Evolutionary conservation across 257 asterid species (phyloP).

Genomic region (Solanum corneliomulleri): DNA sequence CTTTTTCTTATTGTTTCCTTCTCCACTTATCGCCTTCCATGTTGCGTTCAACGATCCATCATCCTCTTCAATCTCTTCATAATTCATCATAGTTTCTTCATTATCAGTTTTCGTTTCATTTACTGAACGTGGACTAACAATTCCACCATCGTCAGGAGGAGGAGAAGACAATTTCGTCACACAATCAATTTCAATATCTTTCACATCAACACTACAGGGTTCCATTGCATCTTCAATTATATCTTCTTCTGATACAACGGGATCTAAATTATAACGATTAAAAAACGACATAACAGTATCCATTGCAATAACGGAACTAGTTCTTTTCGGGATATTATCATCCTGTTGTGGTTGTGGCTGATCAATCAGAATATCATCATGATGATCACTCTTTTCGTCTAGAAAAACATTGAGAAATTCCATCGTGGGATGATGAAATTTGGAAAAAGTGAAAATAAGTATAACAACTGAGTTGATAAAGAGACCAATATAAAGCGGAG

Average conservation of each 20-base stretch:
- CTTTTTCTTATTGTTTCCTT: slow-evolving; percentile 1
- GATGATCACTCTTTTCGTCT: background rate
- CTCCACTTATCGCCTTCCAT: slow-evolving; percentile 47
- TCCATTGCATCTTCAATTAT: background rate
- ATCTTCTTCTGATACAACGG: background rate
- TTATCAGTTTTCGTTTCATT: background rate
- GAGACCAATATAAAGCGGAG: slow-evolving; percentile 30
- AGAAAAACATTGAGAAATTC: background rate
- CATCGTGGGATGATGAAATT: slow-evolving; percentile 11
- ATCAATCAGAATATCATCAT: background rate
- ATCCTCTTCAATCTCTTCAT: background rate
- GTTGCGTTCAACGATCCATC: slow-evolving; percentile 50
- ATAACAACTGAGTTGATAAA: slow-evolving; percentile 31
- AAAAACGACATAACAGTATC: background rate
- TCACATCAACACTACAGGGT: background rate
- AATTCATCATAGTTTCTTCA: background rate
- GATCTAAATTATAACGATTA: background rate
- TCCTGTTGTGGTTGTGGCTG: background rate
- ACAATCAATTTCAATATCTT: background rate
- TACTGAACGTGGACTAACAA: background rate
- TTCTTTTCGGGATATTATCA: background rate
- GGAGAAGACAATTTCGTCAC: background rate
- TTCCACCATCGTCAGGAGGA: background rate
- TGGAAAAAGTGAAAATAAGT: slow-evolving; percentile 26
- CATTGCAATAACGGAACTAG: background rate